Percentiles rank a stretch among this genome's conserved stretches.
Evolutionary conservation across 2,329 filamentous ascomycete genomes (phyloP).

Genomic region (Neopestalotiopsis sp.): DNA sequence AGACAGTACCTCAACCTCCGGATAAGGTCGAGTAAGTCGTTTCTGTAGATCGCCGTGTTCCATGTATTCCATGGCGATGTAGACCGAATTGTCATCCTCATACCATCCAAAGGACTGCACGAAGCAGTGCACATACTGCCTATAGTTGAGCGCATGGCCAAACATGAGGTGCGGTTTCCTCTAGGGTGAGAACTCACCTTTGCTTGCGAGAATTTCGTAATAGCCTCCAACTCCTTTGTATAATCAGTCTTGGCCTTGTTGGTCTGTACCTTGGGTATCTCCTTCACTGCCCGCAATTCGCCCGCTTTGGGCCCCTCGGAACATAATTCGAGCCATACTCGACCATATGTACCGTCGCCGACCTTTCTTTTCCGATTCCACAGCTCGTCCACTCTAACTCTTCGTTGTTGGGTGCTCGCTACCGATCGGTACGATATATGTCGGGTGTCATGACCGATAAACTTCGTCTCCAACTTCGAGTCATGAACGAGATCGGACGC

Average conservation of each 20-base stretch:
- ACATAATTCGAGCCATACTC: conserved; percentile 14
- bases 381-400: neutral
- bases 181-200: neutral
- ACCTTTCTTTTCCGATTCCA: conserved; percentile 19
- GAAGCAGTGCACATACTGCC: conserved; percentile 25
- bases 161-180: neutral
- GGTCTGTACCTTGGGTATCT: conserved; percentile 14
- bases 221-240: conserved; percentile 23
- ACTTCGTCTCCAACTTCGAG: conserved; percentile 21
- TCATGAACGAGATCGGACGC: conserved; percentile 21
- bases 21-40: neutral
- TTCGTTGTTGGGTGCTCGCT: neutral
- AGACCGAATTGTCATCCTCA: conserved; percentile 17
- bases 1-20: conserved; percentile 16
- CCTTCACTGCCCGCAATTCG: neutral
- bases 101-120: conserved; percentile 26
- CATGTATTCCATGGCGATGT: conserved; percentile 26
- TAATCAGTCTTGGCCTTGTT: conserved; percentile 13
- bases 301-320: conserved; percentile 9
- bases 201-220: conserved; percentile 23
- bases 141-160: neutral
- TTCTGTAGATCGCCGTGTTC: conserved; percentile 21
- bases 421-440: conserved; percentile 17
- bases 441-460: neutral
- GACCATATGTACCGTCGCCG: conserved; percentile 19